Percentiles rank a stretch among this genome's conserved stretches.
These are phyloP conservation scores for Dalechampia spathulata DNA, from an alignment of 441 rosid genomes.

Conservation along the genomic window DNA sequence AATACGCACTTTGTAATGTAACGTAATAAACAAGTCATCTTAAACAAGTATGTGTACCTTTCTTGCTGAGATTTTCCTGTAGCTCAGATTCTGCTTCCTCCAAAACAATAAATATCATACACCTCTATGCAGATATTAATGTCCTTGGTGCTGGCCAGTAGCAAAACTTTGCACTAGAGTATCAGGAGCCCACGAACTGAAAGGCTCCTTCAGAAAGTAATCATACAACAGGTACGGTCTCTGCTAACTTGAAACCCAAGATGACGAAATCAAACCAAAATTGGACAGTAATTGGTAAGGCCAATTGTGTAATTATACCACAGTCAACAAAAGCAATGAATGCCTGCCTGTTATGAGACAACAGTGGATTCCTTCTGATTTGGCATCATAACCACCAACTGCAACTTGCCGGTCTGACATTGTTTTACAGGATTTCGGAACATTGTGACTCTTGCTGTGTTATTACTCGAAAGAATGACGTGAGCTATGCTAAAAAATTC, in stretches of 20 bases:
- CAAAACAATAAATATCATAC: neutral
- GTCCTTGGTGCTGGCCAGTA: neutral
- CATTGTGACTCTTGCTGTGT: slow-evolving; percentile 43
- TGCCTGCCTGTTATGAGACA: neutral
- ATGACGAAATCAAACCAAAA: neutral
- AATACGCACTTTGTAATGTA: no score
- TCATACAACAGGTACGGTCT: neutral
- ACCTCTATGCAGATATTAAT: no score
- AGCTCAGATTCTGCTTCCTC: no score
- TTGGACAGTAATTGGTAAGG: neutral
- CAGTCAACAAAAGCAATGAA: no score
- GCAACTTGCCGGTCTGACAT: slow-evolving; percentile 68
- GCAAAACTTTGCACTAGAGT: neutral
- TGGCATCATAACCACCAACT: slow-evolving; percentile 69
- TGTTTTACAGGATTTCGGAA: slow-evolving; percentile 56
- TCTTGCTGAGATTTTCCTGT: neutral
- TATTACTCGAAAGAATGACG: slow-evolving; percentile 52
- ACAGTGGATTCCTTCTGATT: slow-evolving; percentile 21
- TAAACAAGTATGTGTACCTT: no score
- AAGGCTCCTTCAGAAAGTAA: neutral
- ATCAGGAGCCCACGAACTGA: neutral
- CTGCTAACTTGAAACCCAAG: neutral
- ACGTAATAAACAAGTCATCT: no score
- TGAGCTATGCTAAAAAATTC: slow-evolving; percentile 62
- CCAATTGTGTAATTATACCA: no score